Evolutionary conservation across 1,284 basidiomycete genomes (phyloP).

Genomic region (Heterobasidion irregulare): DNA sequence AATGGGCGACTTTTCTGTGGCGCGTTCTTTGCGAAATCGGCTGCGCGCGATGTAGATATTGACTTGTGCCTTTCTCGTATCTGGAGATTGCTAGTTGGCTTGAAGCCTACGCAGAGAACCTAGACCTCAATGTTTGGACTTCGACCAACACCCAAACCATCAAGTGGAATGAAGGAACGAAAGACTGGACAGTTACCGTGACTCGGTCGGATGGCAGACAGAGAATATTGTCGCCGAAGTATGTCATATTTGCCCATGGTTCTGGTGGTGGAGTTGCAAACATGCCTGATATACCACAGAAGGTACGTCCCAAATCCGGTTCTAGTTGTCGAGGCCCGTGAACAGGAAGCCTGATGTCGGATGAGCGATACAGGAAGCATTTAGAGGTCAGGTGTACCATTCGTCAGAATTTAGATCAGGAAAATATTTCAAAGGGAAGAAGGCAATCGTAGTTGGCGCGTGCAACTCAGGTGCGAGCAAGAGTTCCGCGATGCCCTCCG

Average conservation of each 20-base stretch:
- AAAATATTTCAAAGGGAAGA: conserved; percentile 31
- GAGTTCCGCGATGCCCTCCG: background rate
- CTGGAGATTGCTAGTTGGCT: conserved; percentile 58
- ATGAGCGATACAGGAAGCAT: conserved; percentile 24
- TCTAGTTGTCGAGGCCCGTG: background rate
- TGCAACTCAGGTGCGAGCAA: conserved; percentile 32
- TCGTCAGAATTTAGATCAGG: conserved; percentile 31
- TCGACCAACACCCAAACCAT: conserved; percentile 37
- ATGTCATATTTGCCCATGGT: conserved; percentile 56
- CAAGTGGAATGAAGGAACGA: conserved; percentile 31
- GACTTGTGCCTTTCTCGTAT: conserved; percentile 3
- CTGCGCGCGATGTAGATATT: conserved; percentile 2
- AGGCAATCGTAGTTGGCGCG: conserved; percentile 42
- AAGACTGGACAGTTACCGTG: conserved; percentile 48
- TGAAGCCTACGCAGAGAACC: conserved; percentile 52
- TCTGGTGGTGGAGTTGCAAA: conserved; percentile 44
- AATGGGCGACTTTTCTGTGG: background rate
- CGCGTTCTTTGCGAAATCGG: too few species aligned
- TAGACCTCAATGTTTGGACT: conserved; percentile 64
- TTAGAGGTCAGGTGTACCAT: conserved; percentile 36
- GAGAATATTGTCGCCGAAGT: conserved; percentile 42
- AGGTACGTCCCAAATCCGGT: conserved; percentile 13
- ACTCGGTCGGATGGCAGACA: conserved; percentile 30
- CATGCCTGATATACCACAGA: conserved; percentile 37
- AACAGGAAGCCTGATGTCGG: background rate